Evolutionary conservation across 805 yeast genomes (phyloP), one percentile per base, ranked within the genome.

Genomic region (Candida nanaspora): DNA sequence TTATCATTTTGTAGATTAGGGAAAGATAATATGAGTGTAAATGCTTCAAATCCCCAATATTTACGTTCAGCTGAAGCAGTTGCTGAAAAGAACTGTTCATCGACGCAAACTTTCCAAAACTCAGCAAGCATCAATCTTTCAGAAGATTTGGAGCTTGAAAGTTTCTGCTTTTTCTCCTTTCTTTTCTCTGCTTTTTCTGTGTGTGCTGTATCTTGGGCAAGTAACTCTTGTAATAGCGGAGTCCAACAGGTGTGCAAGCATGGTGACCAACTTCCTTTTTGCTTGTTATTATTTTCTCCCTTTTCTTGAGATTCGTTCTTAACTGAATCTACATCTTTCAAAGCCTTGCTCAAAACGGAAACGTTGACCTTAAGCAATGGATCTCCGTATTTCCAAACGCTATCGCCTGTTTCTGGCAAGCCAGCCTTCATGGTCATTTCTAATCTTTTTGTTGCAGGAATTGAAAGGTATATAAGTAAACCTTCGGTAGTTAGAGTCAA

Each of bases 61-160:
- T 89, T 91, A 42, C 96, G 70, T 58, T 89, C 97, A 26, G 81
- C 76, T 1, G 96, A 87, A 0, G 96, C 70, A 47, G 80, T 77
- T 29, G 76, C 78, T 5, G 85, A 68, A 50, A 91, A 89, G 44
- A 85, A 76, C 4, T 83, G 73, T 51, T 87, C 93, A 55, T 91
- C 97, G 14, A 91, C 74, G 6, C 78, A 80, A 3, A 71, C 66
- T 49, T 78, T 75, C 95, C 95, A 88, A 57, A 91, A 88, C 40
- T 85, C 93, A 8, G 66, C 57, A 32, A 77, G 54, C 3, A 67
- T 57, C 22, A 76, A 58, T 21, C 37, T 26, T 13, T 48, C 57
- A 9, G 41, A 40, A 42, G 25, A 13, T 23, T 48, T 27, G n/a
- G 33, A 14, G 25, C 34, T 27, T 8, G 33, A 18, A 6, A n/a